Base-by-base conservation (phyloP, 306 rosid genomes). In the Dicorynia guianensis region DNA sequence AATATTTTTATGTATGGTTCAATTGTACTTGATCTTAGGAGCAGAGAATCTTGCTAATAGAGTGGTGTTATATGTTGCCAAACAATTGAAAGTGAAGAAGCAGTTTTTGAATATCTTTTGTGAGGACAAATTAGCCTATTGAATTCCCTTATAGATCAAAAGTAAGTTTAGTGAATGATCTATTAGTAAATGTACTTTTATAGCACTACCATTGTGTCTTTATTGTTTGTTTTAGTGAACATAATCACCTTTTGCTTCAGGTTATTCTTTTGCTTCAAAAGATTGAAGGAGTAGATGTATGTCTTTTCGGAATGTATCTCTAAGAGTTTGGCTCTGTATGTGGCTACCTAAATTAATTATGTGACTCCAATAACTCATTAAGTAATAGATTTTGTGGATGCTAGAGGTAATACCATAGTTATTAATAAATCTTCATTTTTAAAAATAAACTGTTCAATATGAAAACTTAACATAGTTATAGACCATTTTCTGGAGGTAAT, bases 241-340 rank as follows among this genome's bases (percentile, higher is more conserved):
- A n/a, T n/a, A n/a, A n/a, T n/a, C n/a, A n/a, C n/a, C n/a, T n/a
- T n/a, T n/a, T n/a, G n/a, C n/a, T n/a, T n/a, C n/a, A n/a, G n/a
- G n/a, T n/a, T n/a, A n/a, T n/a, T n/a, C n/a, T n/a, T n/a, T n/a
- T n/a, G 55, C 56, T 67, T 72, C 96, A 92, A 71, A 69, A 83
- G 79, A 87, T 89, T 63, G 93, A 83, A 49, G 97, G 93, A 13
- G 89, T 73, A 36, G 97, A 89, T 43, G 77, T 92, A 39, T 92
- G 93, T 76, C 72, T 92, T 52, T 92, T 86, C 53, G 81, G 67
- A 40, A 44, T 92, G 87, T 88, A 86, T 34, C 89, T 82, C 47
- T 91, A 89, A 33, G 97, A 92, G 77, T 92, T 81, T 53, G 92
- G 97, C 34, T 83, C 93, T 6, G 88, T 86, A 39, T 92, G 96